Percentiles rank a stretch among this genome's conserved stretches.
phyloP scores from a whole-genome alignment of 2,329 filamentous ascomycete species.

The Cryphonectria naterciae region DNA sequence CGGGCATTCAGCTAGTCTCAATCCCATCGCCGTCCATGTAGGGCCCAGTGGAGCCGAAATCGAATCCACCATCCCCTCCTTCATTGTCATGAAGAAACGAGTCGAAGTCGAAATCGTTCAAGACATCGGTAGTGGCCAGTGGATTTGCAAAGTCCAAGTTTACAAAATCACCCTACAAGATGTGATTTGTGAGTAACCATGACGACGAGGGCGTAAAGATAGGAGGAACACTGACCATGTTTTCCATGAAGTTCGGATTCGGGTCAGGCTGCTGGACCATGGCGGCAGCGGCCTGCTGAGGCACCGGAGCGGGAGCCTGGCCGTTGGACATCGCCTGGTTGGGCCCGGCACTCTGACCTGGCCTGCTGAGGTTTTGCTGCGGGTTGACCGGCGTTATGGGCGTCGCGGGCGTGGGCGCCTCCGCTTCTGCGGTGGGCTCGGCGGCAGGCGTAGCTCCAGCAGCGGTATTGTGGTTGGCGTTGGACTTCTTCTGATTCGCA shows the following conservation, averaged over 20 bases:
- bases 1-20: constrained; percentile 32
- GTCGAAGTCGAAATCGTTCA: constrained; percentile 71
- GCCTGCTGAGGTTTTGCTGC: constrained; percentile 51
- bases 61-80: constrained; percentile 53
- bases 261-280: constrained; percentile 53
- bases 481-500: constrained; percentile 66
- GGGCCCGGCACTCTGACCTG: constrained; percentile 47
- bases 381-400: constrained; percentile 65
- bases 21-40: constrained; percentile 63
- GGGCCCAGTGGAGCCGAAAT: constrained; percentile 57
- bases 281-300: constrained; percentile 47
- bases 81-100: constrained; percentile 67
- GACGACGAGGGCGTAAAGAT: constrained; percentile 15
- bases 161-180: constrained; percentile 45
- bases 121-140: constrained; percentile 57
- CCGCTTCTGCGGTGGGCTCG: constrained; percentile 59
- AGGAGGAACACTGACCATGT: constrained; percentile 47
- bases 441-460: constrained; percentile 61
- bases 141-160: constrained; percentile 61
- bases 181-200: constrained; percentile 31
- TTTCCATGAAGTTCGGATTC: constrained; percentile 55
- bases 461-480: constrained; percentile 52
- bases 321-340: constrained; percentile 46
- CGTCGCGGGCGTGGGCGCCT: constrained; percentile 61
- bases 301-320: constrained; percentile 48